phyloP scores from a whole-genome alignment of 805 yeast species.

The Torulaspora microellipsoides region DNA sequence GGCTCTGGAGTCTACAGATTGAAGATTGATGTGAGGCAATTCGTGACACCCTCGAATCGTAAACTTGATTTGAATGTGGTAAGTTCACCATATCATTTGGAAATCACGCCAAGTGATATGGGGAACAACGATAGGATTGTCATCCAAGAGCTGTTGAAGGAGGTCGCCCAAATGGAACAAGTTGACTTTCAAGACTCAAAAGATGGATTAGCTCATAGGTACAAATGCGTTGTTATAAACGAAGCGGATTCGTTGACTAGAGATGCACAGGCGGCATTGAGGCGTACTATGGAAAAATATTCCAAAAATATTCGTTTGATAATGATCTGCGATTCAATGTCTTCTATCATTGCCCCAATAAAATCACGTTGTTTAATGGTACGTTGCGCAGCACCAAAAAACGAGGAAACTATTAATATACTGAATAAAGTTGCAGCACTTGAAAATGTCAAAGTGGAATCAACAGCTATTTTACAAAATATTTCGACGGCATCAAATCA shows the following conservation, averaged over 20 bases:
- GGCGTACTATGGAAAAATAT: constrained; percentile 95
- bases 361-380: constrained; percentile 85
- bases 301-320: constrained; percentile 81
- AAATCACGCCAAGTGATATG: constrained; percentile 94
- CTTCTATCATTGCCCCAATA: constrained; percentile 90
- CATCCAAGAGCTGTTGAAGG: constrained; percentile 89
- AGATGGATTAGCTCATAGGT: constrained; percentile 46
- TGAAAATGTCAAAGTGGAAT: constrained; percentile 46
- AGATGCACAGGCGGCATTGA: constrained; percentile 93
- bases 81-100: constrained; percentile 87
- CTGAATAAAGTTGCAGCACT: constrained; percentile 50
- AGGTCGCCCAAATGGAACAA: constrained; percentile 91
- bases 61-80: constrained; percentile 89
- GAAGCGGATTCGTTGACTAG: constrained; percentile 87
- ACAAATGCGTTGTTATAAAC: constrained; percentile 79
- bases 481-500: constrained; percentile 58
- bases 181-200: constrained; percentile 64
- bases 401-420: constrained; percentile 52
- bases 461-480: constrained; percentile 42
- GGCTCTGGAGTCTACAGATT: constrained; percentile 78
- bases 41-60: constrained; percentile 66
- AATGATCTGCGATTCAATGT: constrained; percentile 81
- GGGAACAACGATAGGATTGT: constrained; percentile 94
- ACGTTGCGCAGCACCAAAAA: constrained; percentile 79
- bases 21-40: constrained; percentile 86